Conservation (phyloP, 805 yeast species). For the Yamadazyma olivae region DNA sequence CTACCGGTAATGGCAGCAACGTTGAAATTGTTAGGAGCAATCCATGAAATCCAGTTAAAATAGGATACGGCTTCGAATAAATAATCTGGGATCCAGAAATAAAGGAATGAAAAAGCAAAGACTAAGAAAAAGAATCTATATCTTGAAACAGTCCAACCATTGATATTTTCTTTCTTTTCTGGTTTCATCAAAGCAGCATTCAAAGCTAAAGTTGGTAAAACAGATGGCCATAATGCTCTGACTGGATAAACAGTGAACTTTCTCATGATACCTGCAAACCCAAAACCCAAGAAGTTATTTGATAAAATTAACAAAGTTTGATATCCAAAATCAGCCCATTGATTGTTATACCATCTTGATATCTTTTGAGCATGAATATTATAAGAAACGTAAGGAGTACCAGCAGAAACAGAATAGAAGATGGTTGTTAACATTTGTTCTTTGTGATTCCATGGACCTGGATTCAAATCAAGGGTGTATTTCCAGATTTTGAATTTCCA, state of each 20-base stretch:
- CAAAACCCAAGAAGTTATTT: slow-evolving; percentile 27
- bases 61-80: slow-evolving; percentile 39
- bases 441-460: slow-evolving; percentile 54
- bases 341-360: slow-evolving; percentile 17
- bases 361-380: slow-evolving; percentile 27
- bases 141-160: slow-evolving; percentile 30
- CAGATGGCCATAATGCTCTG: slow-evolving; percentile 26
- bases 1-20: slow-evolving; percentile 51
- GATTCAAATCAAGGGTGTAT: slow-evolving; percentile 39
- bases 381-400: slow-evolving; percentile 24
- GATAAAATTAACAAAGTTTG: slow-evolving; percentile 22
- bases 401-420: slow-evolving; percentile 17
- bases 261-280: slow-evolving; percentile 29
- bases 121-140: slow-evolving; percentile 20
- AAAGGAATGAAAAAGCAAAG: slow-evolving; percentile 32
- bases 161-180: slow-evolving; percentile 24
- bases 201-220: slow-evolving; percentile 28
- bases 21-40: slow-evolving; percentile 47
- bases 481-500: slow-evolving; percentile 21
- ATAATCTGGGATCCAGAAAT: slow-evolving; percentile 47
- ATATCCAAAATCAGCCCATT: slow-evolving; percentile 29
- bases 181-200: slow-evolving; percentile 27
- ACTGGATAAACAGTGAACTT: slow-evolving; percentile 26
- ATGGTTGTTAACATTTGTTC: slow-evolving; percentile 65
- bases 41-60: slow-evolving; percentile 61